Percentiles rank a stretch among this genome's conserved stretches.
These are phyloP conservation scores for Apostasia ramifera DNA, from an alignment of 106 monocot species.

Conservation along the genomic window DNA sequence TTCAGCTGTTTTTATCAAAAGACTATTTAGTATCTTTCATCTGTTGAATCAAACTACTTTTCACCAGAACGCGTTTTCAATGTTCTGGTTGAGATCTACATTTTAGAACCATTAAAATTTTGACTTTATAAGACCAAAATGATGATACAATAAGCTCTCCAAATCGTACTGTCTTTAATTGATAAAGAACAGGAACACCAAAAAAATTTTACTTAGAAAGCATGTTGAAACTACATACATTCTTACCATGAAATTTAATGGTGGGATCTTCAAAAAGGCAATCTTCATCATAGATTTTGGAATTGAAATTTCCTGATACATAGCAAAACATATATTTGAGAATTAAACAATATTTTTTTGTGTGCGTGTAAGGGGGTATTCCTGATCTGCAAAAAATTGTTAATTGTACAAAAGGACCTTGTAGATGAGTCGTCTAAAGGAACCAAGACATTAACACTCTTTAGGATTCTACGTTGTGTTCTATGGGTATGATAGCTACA, in stretches of 20 bases:
- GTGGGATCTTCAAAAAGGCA: slow-evolving; percentile 93
- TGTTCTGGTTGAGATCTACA: no score
- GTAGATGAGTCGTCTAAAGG: not conserved
- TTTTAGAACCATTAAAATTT: no score
- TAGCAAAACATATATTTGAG: not conserved
- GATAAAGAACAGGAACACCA: no score
- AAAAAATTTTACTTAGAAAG: no score
- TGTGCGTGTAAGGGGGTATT: not conserved
- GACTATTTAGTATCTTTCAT: no score
- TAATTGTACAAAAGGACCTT: not conserved
- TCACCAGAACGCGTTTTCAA: no score
- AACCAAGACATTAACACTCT: not conserved
- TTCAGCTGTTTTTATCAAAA: no score
- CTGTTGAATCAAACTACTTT: no score
- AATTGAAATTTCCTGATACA: slow-evolving; percentile 57
- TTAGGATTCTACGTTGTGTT: not conserved
- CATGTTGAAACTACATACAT: not conserved
- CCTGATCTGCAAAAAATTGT: not conserved
- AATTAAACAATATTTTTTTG: not conserved
- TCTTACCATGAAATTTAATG: slow-evolving; percentile 62
- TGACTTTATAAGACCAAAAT: no score
- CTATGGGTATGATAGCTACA: not conserved
- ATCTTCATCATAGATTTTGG: slow-evolving; percentile 55
- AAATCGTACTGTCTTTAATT: no score
- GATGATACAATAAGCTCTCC: no score